Base-by-base conservation (phyloP, 106 monocot species). In the Apostasia ramifera region DNA sequence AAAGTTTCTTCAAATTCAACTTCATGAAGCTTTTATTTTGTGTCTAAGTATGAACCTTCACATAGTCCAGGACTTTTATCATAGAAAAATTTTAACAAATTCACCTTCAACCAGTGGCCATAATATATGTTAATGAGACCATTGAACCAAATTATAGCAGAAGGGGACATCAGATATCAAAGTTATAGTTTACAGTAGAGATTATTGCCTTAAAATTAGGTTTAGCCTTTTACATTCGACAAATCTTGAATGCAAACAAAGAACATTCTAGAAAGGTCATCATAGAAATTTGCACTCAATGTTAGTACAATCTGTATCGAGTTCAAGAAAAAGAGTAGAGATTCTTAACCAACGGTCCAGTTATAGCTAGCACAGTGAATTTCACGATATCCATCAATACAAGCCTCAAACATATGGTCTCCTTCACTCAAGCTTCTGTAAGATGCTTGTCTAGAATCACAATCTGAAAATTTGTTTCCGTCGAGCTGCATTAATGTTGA, bases 281-380 rank as follows among this genome's bases (percentile, higher is more conserved):
- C 61, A 40, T 9, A 61, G 41, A 63, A 63, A 46, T n/a, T 3
- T 63, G 46, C 45, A 63, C 11, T 14, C 12, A 40, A 42, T 53
- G 26, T 26, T 26, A 26, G 26, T 38, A 59, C 46, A 57, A 52
- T 40, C 54, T 61, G 2, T 45, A 47, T 10, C 13, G 26, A 67
- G 57, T 59, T 44, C 11, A 58, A 79, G 59, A 13, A 75, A 46
- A 5, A 71, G 44, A 60, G 66, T 54, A 26, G 2, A 62, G 66
- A 57, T 73, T 81, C 75, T 78, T 84, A 75, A 97, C 95, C 95
- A 72, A 89, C 60, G 75, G 67, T 81, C 95, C 95, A 97, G 55
- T 73, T 82, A 73, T 92, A 83, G 68, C 45, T 77, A 64, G 78
- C 75, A 77, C 95, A 97, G n/a, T 12, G 53, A 63, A 63, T 67